A percentile compares a stretch with the other conserved stretches of the same genome.
These are phyloP conservation scores for Huntiella moniliformis DNA, from an alignment of 2,329 filamentous ascomycete species.

Conservation along the genomic window DNA sequence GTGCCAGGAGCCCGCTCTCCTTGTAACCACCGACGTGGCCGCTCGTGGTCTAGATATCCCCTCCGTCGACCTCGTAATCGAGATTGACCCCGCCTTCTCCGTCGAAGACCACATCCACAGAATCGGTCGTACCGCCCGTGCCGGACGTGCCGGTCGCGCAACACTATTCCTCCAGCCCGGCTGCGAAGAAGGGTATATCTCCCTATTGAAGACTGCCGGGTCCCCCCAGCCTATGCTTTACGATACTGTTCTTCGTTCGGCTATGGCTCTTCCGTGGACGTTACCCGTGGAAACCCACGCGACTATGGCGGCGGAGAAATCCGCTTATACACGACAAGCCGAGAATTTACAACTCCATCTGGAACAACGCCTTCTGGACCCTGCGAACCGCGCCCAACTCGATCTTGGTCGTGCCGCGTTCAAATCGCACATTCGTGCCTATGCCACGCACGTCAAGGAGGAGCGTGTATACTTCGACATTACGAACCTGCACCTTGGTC, in stretches of 20 bases:
- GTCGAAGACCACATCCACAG: slow-evolving; percentile 87
- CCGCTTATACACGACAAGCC: slow-evolving; percentile 30
- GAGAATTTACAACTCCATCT: slow-evolving; percentile 40
- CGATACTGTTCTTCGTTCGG: slow-evolving; percentile 42
- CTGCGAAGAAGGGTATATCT: slow-evolving; percentile 77
- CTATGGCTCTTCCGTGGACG: slow-evolving; percentile 40
- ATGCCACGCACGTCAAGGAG: slow-evolving; percentile 76
- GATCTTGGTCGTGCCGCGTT: slow-evolving; percentile 72
- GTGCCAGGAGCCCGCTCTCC: slow-evolving; percentile 55
- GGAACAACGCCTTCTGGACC: slow-evolving; percentile 37
- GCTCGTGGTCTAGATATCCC: slow-evolving; percentile 90
- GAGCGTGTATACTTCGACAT: slow-evolving; percentile 85
- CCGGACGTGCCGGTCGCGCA: slow-evolving; percentile 72
- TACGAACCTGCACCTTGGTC: slow-evolving; percentile 73
- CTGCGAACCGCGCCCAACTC: slow-evolving; percentile 40
- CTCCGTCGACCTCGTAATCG: slow-evolving; percentile 83
- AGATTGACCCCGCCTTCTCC: slow-evolving; percentile 91
- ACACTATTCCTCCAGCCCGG: slow-evolving; percentile 81
- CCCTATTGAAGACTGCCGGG: slow-evolving; percentile 40
- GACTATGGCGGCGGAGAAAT: slow-evolving; percentile 21
- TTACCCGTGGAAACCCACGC: slow-evolving; percentile 52
- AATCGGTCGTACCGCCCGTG: slow-evolving; percentile 84
- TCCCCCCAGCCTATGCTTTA: slow-evolving; percentile 31
- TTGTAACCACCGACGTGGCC: slow-evolving; percentile 89
- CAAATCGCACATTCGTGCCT: slow-evolving; percentile 82